These are phyloP conservation scores for Cryphonectria japonica DNA, from an alignment of 2,329 filamentous ascomycete genomes.

Conservation along the genomic window DNA sequence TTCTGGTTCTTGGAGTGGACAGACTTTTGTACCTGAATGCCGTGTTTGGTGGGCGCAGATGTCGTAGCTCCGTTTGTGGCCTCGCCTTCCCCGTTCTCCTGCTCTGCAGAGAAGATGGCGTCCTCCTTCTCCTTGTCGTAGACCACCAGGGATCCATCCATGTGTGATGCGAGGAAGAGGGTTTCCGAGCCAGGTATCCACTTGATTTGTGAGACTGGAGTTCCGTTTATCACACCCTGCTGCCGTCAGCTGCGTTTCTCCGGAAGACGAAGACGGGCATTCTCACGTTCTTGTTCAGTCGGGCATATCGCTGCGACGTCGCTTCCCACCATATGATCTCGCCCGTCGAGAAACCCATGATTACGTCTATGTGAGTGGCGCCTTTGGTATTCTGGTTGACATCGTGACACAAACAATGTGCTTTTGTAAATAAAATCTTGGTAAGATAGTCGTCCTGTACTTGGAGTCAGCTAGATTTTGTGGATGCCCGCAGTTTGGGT, in stretches of 20 bases:
- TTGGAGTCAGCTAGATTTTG: slow-evolving; percentile 33
- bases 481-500: background rate
- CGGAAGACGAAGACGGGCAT: background rate
- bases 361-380: slow-evolving; percentile 79
- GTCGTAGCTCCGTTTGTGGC: slow-evolving; percentile 42
- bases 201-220: slow-evolving; percentile 81
- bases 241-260: slow-evolving; percentile 28
- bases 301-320: slow-evolving; percentile 91
- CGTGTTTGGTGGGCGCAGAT: slow-evolving; percentile 41
- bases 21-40: slow-evolving; percentile 81
- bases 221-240: slow-evolving; percentile 82
- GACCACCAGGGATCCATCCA: slow-evolving; percentile 87
- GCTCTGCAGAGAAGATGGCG: slow-evolving; percentile 74
- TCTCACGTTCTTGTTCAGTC: slow-evolving; percentile 92
- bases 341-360: slow-evolving; percentile 94
- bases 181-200: slow-evolving; percentile 97
- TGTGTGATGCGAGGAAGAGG: slow-evolving; percentile 87
- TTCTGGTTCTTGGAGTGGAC: slow-evolving; percentile 94
- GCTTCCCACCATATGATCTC: slow-evolving; percentile 99
- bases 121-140: slow-evolving; percentile 99
- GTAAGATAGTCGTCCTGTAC: slow-evolving; percentile 81
- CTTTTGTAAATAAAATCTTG: slow-evolving; percentile 96
- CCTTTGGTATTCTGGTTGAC: slow-evolving; percentile 84
- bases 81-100: slow-evolving; percentile 70
- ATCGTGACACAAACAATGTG: slow-evolving; percentile 93